Base-by-base conservation (phyloP, 2,329 filamentous ascomycete species). In the Curvularia lunata region DNA sequence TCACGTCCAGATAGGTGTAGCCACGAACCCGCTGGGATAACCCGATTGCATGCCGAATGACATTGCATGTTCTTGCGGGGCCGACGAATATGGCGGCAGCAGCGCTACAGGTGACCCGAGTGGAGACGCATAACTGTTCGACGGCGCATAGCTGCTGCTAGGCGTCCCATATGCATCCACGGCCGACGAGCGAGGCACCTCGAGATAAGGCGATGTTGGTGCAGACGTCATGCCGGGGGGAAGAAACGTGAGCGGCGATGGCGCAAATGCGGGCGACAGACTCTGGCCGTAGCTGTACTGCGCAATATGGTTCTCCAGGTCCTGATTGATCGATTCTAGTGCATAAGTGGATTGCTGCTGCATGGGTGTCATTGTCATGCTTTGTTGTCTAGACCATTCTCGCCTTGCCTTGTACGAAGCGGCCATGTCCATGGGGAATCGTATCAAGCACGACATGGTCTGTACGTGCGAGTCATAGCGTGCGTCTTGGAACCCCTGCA, bases 401-500 rank as follows among this genome's bases (percentile, higher is more conserved):
- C 72, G 68, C 38, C 75, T 67, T 3, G 71, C 72, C 53, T 80
- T 78, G 67, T 80, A 83, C 32, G 71, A 72, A 12, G 76, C 64
- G 12, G 78, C 77, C 51, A 76, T 75, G 54, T 80, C 78, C 61
- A 74, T 74, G 18, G 81, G 80, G 58, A 77, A 82, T 34, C 81
- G 78, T 68, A 83, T 80, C 34, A 82, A 64, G 56, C 78, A 75
- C 2, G 77, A 75, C 59, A 81, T 78, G 8, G 80, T 78, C 56
- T 78, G 75, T 30, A 77, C 70, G 32, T 77, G 72, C 12, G 78
- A 72, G 48, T 78, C 76, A 64, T 80, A 79, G 27, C 74, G 70
- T 37, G 75, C 75, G 41, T 74, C 71, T 54, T 74, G 73, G 71
- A 77, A 63, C 59, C 73, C 67, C 74, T 91, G 79, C 27, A 96